Evolutionary conservation across 257 asterid genomes (phyloP).

Genomic region (Coffea eugenioides): DNA sequence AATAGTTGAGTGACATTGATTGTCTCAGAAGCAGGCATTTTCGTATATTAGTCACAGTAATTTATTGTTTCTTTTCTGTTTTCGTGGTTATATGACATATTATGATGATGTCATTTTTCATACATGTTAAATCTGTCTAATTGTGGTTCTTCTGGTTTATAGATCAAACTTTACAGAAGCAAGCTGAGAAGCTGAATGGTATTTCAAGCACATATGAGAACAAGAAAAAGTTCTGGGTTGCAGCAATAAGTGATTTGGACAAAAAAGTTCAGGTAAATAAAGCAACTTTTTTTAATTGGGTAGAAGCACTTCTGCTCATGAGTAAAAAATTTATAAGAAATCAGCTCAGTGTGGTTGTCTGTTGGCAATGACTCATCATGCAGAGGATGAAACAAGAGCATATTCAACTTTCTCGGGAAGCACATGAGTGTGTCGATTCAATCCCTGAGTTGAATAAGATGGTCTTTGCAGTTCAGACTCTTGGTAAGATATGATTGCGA

Average conservation of each 20-base stretch:
- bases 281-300: slow-evolving; percentile 1
- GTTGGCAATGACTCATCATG: slow-evolving; percentile 9
- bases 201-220: slow-evolving; percentile 66
- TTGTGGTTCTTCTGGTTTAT: slow-evolving; percentile 10
- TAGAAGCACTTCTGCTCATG: background rate
- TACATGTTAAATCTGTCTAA: background rate
- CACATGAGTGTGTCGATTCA: slow-evolving; percentile 80
- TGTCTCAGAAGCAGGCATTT: slow-evolving; percentile 3
- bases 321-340: background rate
- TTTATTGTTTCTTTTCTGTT: background rate
- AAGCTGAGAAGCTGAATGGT: slow-evolving; percentile 51
- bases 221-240: slow-evolving; percentile 60
- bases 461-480: slow-evolving; percentile 87
- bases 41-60: background rate
- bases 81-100: background rate
- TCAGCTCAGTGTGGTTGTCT: background rate
- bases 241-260: slow-evolving; percentile 54
- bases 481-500: slow-evolving; percentile 54
- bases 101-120: background rate
- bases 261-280: slow-evolving; percentile 66
- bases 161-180: slow-evolving; percentile 74
- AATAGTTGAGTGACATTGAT: background rate
- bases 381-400: slow-evolving; percentile 90
- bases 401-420: slow-evolving; percentile 73
- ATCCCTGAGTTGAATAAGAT: slow-evolving; percentile 87